Evolutionary conservation across 2,329 filamentous ascomycete genomes (phyloP).

Genomic region (Penicillium sp.): DNA sequence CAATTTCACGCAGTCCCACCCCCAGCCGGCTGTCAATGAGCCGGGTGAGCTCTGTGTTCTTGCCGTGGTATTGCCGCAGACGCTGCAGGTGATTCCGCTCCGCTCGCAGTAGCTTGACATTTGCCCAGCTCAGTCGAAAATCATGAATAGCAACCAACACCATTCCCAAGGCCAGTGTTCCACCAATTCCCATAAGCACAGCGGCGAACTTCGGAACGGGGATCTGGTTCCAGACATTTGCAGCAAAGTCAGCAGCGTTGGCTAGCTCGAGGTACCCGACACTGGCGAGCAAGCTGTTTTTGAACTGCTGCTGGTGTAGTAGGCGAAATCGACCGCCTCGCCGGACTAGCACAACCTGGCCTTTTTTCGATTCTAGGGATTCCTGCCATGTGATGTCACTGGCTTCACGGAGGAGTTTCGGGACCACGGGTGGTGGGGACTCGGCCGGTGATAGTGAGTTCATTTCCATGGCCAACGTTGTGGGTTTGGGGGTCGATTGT

Average conservation of each 20-base stretch:
- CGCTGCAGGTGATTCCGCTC: slow-evolving; percentile 42
- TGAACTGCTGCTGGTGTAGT: slow-evolving; percentile 32
- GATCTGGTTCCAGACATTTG: slow-evolving; percentile 57
- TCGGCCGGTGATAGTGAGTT: slow-evolving; percentile 5
- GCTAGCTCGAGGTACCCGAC: slow-evolving; percentile 57
- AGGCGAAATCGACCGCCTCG: slow-evolving; percentile 19
- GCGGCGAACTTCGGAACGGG: slow-evolving; percentile 53
- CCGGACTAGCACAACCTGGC: slow-evolving; percentile 17
- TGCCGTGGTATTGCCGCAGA: slow-evolving; percentile 17
- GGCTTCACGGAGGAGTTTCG: slow-evolving; percentile 22
- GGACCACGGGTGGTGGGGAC: slow-evolving; percentile 4
- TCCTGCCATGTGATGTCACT: slow-evolving; percentile 25
- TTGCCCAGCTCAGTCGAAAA: slow-evolving; percentile 45
- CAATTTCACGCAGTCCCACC: slow-evolving; percentile 51
- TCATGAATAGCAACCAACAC: slow-evolving; percentile 51
- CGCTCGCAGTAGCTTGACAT: slow-evolving; percentile 47
- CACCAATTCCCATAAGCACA: slow-evolving; percentile 56
- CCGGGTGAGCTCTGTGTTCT: slow-evolving; percentile 20
- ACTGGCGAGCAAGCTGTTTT: slow-evolving; percentile 38
- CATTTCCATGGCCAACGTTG: slow-evolving; percentile 2
- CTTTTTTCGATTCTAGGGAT: slow-evolving; percentile 13
- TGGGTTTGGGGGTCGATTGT: neutral
- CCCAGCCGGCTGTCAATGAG: slow-evolving; percentile 43
- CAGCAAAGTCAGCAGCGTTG: slow-evolving; percentile 58
- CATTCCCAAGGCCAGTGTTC: slow-evolving; percentile 47